Evolutionary conservation across 805 yeast genomes (phyloP), one percentile per base, ranked within the genome.

Genomic region (Priceomyces fermenticarens): DNA sequence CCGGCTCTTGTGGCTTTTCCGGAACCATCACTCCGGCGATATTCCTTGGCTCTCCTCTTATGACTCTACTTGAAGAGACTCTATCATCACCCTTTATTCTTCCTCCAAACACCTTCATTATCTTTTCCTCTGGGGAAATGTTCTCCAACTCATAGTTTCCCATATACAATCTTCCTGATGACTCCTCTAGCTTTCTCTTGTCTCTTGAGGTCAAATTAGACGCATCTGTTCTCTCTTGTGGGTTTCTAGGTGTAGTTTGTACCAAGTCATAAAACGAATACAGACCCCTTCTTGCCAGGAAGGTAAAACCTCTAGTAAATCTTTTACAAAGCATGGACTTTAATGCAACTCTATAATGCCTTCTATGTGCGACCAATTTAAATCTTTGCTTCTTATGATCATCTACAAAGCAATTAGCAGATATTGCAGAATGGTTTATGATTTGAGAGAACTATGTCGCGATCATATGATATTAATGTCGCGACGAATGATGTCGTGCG

Each of bases 1-100:
- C 96, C 1, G 98, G 98, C 51, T 88, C 96, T 3, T 65, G 69
- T 0, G 99, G 98, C 56, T 74, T 77, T n/a, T 77, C 79, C 2
- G 97, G 96, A 0, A 91, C 95, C 6, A 57, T 60, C 0, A 93
- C 70, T 0, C 97, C 97, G 1, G 63, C 72, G 5, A 70, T 63
- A 9, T 54, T 46, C 30, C 54, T 53, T 0, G 74, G 65, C 35
- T 69, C 59, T 3, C 72, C 73, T 43, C 68, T 44, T 9, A 50
- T 43, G 10, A 63, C 43, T 40, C 74, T 49, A 48, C 70, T 62
- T 1, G 73, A 65, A 11, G 71, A 58, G 28, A 54, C 51, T 7
- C 80, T 66, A 4, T 66, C 63, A 14, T 73, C 80, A 4, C 84
- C 85, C 43, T 72, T 73, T 27, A 78, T 55, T 40, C 83, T 60